Evolutionary conservation across 2,329 filamentous ascomycete species (phyloP), one percentile per base, ranked within the genome.

Genomic region (Diaporthe batatas): DNA sequence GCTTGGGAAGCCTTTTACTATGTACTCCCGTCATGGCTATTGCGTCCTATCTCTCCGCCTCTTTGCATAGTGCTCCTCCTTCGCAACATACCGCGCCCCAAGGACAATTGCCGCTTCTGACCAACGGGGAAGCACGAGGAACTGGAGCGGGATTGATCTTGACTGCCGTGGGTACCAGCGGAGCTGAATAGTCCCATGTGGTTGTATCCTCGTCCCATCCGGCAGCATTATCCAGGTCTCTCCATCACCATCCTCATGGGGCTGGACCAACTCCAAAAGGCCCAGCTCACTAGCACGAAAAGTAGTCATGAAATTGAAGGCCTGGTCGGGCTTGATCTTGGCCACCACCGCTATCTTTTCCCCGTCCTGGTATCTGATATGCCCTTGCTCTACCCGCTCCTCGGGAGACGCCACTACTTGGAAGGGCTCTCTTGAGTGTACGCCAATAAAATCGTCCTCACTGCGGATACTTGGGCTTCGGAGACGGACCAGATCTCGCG

Each of bases 251-350:
- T 51, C 62, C 32, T 65, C 44, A 12, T 25, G 21, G 3, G 44
- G 44, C 4, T 65, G 44, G 1, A 65, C 44, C 2, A 65, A 36
- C 5, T 7, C 21, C 62, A 51, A 51, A 6, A 65, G 21, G 25
- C 29, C 62, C 32, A 65, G 3, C 44, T 65, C 44, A 51, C 44
- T 39, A 47, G 62, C 62, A 34, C 32, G 12, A 6, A 51, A 18
- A 16, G 11, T 7, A 14, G 62, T 65, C 44, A 65, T 51, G 44
- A 65, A 65, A 21, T 65, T 65, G 62, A 65, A 65, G 44, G 5
- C 44, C 62, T 65, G 62, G 23, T 51, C 21, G 18, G 62, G 62
- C 62, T 25, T 3, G 11, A 65, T 2, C 14, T 36, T 65, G 29
- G 21, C 62, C 6, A 34, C 14, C 21, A 32, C 62, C 3, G 21